These are phyloP conservation scores for Effrenium voratum DNA, from an alignment of 73 alveolate species.

Conservation along the genomic window DNA sequence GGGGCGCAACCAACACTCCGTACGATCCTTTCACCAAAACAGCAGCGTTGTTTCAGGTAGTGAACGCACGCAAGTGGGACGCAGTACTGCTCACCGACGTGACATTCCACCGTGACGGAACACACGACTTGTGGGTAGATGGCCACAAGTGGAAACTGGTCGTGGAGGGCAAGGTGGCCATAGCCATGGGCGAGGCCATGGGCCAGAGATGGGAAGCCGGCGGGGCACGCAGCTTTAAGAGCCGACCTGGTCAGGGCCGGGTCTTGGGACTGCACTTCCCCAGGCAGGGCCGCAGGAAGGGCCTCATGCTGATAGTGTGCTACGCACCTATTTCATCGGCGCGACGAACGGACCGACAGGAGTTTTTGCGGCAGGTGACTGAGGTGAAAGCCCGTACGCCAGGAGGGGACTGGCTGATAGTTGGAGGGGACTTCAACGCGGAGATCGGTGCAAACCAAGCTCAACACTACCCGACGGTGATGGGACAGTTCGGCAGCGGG, in stretches of 20 bases:
- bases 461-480: neutral
- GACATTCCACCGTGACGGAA: neutral
- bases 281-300: neutral
- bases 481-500: neutral
- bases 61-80: neutral
- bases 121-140: neutral
- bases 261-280: neutral
- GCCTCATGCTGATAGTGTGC: neutral
- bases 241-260: too few species aligned
- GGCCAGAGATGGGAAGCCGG: neutral
- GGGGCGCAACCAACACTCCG: neutral
- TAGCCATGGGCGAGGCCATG: neutral
- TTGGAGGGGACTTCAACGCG: conserved; percentile 51
- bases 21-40: neutral
- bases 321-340: neutral
- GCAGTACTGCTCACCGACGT: neutral
- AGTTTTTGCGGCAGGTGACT: neutral
- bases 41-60: neutral
- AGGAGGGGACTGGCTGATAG: neutral
- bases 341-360: neutral
- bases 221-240: too few species aligned
- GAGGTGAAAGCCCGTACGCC: neutral
- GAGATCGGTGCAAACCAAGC: neutral
- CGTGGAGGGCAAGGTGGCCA: neutral
- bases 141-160: neutral